Evolutionary conservation across 1,284 basidiomycete species (phyloP).

Genomic region (Microbotryum saponariae): DNA sequence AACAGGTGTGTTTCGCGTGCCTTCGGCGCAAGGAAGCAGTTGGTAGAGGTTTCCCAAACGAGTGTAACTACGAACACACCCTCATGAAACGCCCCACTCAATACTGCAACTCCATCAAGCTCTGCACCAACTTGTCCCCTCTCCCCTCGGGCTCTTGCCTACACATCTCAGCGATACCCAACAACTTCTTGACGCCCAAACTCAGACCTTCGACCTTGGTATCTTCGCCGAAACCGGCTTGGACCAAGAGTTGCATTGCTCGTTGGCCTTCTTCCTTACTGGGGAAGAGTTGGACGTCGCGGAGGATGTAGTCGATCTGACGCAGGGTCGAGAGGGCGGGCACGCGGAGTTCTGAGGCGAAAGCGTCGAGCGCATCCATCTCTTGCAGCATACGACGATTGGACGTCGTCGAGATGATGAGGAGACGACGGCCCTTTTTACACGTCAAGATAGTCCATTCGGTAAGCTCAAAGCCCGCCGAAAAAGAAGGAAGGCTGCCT

Average conservation of each 20-base stretch:
- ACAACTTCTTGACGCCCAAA: slow-evolving; percentile 88
- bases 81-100: too few species aligned
- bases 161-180: slow-evolving; percentile 93
- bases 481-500: neutral
- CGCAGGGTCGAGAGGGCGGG: slow-evolving; percentile 69
- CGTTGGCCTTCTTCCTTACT: slow-evolving; percentile 52
- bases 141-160: slow-evolving; percentile 57
- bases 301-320: slow-evolving; percentile 67
- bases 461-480: neutral
- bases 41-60: too few species aligned
- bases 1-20: too few species aligned
- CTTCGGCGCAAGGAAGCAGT: too few species aligned
- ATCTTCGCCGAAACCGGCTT: slow-evolving; percentile 63
- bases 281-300: slow-evolving; percentile 74
- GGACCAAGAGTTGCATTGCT: slow-evolving; percentile 60
- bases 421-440: slow-evolving; percentile 70
- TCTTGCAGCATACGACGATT: slow-evolving; percentile 79
- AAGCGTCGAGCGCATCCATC: slow-evolving; percentile 78
- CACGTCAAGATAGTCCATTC: neutral
- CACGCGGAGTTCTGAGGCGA: slow-evolving; percentile 81
- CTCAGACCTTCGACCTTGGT: slow-evolving; percentile 50
- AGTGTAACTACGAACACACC: too few species aligned
- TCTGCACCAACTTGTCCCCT: slow-evolving; percentile 41
- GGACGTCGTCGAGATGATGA: slow-evolving; percentile 89
- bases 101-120: slow-evolving; percentile 30